phyloP scores from a whole-genome alignment of 441 rosid species.

The Pelargonium australe region DNA sequence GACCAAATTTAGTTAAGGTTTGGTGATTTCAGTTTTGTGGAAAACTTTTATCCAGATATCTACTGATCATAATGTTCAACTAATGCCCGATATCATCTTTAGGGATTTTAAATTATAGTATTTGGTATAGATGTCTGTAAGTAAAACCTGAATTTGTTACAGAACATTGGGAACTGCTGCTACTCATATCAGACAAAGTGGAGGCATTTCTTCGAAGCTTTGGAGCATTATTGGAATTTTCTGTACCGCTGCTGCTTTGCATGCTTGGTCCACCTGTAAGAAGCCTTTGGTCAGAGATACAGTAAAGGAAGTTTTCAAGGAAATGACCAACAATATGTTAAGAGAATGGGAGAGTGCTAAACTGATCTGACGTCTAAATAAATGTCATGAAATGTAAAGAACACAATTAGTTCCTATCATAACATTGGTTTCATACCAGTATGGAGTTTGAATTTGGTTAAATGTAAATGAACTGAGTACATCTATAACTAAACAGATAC shows the following conservation, averaged over 20 bases:
- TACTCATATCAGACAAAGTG: conserved; percentile 15
- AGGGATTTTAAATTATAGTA: not conserved
- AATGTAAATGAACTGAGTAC: not conserved
- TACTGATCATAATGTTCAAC: not conserved
- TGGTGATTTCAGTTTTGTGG: not conserved
- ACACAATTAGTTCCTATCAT: not conserved
- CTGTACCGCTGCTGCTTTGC: not conserved
- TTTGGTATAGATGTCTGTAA: conserved; percentile 4
- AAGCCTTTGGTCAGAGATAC: not conserved
- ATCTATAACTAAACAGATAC: not conserved
- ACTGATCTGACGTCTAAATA: not conserved
- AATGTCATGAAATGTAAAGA: not conserved
- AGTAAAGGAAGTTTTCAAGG: not conserved
- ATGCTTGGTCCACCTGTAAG: not conserved
- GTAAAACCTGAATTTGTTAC: conserved; percentile 44
- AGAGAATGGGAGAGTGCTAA: not conserved
- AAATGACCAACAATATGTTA: not conserved
- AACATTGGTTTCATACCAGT: not conserved
- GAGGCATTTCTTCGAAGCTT: not conserved
- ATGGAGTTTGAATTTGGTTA: not conserved
- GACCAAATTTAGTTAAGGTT: not conserved
- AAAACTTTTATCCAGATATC: not conserved
- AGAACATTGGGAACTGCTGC: conserved; percentile 43
- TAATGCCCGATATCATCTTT: not conserved
- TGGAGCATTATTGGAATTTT: conserved; percentile 4